A percentile compares a stretch with the other conserved stretches of the same genome.
These are phyloP conservation scores for Botrytis fragariae DNA, from an alignment of 2,329 filamentous ascomycete genomes.

Conservation along the genomic window DNA sequence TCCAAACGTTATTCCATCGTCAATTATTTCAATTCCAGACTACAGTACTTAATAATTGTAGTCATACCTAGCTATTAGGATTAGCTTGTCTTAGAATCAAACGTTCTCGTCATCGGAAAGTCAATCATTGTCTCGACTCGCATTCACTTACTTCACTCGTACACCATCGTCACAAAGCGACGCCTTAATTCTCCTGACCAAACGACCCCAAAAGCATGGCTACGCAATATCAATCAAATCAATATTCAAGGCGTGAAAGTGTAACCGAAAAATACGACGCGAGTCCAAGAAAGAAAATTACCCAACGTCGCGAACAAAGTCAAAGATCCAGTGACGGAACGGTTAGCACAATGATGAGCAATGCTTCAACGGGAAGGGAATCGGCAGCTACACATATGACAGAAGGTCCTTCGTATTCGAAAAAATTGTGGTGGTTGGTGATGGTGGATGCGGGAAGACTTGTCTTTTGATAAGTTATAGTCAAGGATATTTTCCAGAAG, in stretches of 20 bases:
- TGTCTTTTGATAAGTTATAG: conserved; percentile 98
- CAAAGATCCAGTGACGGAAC: conserved; percentile 79
- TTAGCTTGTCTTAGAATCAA: neutral
- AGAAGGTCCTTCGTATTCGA: conserved; percentile 88
- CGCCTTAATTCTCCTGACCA: conserved; percentile 2
- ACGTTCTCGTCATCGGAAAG: conserved; percentile 1
- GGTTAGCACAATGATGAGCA: conserved; percentile 79
- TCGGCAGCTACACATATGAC: conserved; percentile 82
- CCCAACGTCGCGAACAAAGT: conserved; percentile 36
- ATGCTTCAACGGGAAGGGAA: conserved; percentile 67
- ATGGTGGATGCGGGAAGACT: conserved; percentile 97
- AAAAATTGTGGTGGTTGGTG: conserved; percentile 98
- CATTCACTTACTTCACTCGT: neutral
- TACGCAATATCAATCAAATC: conserved; percentile 36
- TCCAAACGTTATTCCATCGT: neutral
- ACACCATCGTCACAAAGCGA: neutral
- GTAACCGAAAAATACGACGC: conserved; percentile 36
- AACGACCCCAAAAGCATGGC: conserved; percentile 28
- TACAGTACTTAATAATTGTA: neutral
- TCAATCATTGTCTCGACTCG: neutral
- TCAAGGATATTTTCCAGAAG: conserved; percentile 98
- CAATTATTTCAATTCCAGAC: neutral
- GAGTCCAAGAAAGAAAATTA: conserved; percentile 33
- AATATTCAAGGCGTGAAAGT: conserved; percentile 34
- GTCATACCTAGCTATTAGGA: neutral